Evolutionary conservation across 306 rosid genomes (phyloP), one percentile per base, ranked within the genome.

Genomic region (Carpinus viminea): DNA sequence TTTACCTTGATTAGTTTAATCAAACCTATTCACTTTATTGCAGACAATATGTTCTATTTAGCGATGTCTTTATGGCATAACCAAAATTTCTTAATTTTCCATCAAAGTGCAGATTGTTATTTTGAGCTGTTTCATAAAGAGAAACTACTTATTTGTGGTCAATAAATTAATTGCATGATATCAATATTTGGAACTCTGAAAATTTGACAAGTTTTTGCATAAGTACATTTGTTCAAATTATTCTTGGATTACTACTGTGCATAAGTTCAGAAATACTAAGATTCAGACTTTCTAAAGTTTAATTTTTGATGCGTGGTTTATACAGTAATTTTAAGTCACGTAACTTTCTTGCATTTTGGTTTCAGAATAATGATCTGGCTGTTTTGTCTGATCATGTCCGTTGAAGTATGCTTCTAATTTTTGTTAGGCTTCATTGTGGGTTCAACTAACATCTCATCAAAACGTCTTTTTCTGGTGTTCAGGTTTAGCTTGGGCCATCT

Each of bases 401-500:
- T 38, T 38, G 72, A 38, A 10, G 51, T 38, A 18, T 34, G 13
- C 12, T 34, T 36, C 16, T 64, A 64, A 9, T 15, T 41, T 68
- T 68, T 41, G 18, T 68, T 0, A 0, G 48, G 72, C 15, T 65
- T 65, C 51, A 68, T 41, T 8, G 12, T 18, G 26, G 50, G 70
- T 8, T 18, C 13, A 36, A 38, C 28, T 62, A 31, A 43, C 16
- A 53, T 77, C 77, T 81, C 69, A 68, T n/a, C 72, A 79, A 47
- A 48, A 79, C 51, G 73, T 59, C 74, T 73, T 85, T 51, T 17
- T 59, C 76, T 83, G 84, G 76, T 83, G 75, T 43, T 79, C 91
- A 95, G 98, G 98, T 84, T 84, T 95, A 53, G 98, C 99, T 79
- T 95, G 99, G 99, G 97, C 97, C 80, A 93, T 95, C 52, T 95